These are phyloP conservation scores for Neocucurbitaria cava DNA, from an alignment of 2,329 filamentous ascomycete genomes.

Conservation along the genomic window DNA sequence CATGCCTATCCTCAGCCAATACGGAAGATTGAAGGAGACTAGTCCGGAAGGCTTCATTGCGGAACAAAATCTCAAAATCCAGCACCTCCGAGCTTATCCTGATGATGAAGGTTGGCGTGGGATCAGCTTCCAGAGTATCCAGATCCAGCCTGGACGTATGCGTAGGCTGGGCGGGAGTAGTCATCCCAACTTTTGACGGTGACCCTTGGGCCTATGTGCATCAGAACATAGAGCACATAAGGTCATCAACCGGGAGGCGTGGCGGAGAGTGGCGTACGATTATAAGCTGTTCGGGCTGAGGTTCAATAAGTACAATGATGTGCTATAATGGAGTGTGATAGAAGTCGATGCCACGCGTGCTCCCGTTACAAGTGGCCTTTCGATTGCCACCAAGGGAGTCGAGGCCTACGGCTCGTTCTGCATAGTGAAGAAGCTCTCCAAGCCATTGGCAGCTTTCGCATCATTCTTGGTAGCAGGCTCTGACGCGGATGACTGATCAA, in stretches of 20 bases:
- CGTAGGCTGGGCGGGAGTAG: background rate
- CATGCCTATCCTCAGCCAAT: conserved; percentile 10
- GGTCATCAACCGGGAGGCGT: background rate
- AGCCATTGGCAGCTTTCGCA: background rate
- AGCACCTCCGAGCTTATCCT: conserved; percentile 13
- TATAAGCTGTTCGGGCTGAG: background rate
- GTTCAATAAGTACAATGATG: background rate
- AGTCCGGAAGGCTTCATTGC: conserved; percentile 31
- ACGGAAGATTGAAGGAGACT: conserved; percentile 11
- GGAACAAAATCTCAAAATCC: conserved; percentile 26
- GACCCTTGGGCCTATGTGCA: background rate
- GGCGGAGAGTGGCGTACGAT: no score
- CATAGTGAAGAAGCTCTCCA: background rate
- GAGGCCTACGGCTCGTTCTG: no score
- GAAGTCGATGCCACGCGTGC: background rate
- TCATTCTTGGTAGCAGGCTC: background rate
- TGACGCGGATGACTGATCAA: background rate
- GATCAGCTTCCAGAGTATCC: conserved; percentile 31
- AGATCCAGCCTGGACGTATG: conserved; percentile 21
- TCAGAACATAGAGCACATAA: background rate
- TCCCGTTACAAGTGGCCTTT: background rate
- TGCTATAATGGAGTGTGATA: background rate
- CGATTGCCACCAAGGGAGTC: no score
- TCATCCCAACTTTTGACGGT: conserved; percentile 1
- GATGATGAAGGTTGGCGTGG: conserved; percentile 32